Percentiles rank a stretch among this genome's conserved stretches.
These are phyloP conservation scores for Heliamphora exappendiculata DNA, from an alignment of 148 eudicot genomes.

Conservation along the genomic window DNA sequence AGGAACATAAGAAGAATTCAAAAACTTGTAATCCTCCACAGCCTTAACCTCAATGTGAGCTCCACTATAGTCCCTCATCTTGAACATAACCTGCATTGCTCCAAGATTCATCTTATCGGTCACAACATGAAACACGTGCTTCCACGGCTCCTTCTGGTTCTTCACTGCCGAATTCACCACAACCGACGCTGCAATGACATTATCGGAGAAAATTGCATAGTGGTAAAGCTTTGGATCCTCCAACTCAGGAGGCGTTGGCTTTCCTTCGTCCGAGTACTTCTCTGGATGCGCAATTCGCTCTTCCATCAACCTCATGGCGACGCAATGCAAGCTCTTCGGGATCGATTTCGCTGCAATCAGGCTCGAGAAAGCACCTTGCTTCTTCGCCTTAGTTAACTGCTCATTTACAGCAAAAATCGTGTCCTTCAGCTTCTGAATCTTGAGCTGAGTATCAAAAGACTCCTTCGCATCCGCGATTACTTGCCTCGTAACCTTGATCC, in stretches of 20 bases:
- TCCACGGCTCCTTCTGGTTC: conserved; percentile 77
- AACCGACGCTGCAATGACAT: conserved; percentile 86
- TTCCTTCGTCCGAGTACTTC: conserved; percentile 69
- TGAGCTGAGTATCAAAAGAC: conserved; percentile 85
- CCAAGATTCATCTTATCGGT: conserved; percentile 96
- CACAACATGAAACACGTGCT: conserved; percentile 93
- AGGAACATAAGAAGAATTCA: conserved; percentile 87
- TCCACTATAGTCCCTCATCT: conserved; percentile 76
- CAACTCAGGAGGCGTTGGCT: conserved; percentile 50
- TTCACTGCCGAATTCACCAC: conserved; percentile 88
- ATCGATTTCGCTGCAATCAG: conserved; percentile 95
- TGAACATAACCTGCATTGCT: conserved; percentile 96
- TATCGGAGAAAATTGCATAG: conserved; percentile 87
- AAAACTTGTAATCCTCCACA: conserved; percentile 75
- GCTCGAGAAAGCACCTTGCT: conserved; percentile 94
- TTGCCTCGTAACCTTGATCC: conserved; percentile 75
- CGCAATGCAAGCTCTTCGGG: conserved; percentile 84
- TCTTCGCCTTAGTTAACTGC: conserved; percentile 76
- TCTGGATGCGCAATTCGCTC: conserved; percentile 74
- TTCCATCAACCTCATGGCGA: conserved; percentile 88
- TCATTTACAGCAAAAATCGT: conserved; percentile 74
- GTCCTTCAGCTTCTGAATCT: conserved; percentile 92
- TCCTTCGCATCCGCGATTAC: conserved; percentile 83
- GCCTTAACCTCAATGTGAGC: conserved; percentile 94
- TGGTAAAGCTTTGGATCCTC: conserved; percentile 87